Evolutionary conservation across 257 asterid genomes (phyloP).

Genomic region (Solanum bulbocastanum): DNA sequence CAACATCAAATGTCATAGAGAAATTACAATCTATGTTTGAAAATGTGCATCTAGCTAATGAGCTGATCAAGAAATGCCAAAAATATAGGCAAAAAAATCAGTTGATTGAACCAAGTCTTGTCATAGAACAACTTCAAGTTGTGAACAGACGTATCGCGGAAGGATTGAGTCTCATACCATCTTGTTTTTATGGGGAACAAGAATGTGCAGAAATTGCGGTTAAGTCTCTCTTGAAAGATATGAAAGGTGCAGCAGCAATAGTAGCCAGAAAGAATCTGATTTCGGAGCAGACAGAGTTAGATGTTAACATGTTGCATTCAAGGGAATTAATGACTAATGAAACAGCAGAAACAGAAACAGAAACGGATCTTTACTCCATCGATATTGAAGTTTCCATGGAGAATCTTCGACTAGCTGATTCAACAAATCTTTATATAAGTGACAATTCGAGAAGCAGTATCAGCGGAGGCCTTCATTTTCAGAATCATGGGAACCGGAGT

Average conservation of each 20-base stretch:
- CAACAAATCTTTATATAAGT: conserved; percentile 12
- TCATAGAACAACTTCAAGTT: conserved; percentile 39
- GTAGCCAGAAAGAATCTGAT: conserved; percentile 3
- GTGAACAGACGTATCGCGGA: conserved; percentile 43
- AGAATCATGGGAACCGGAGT: conserved; percentile 6
- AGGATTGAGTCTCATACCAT: conserved; percentile 34
- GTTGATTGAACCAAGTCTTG: conserved; percentile 14
- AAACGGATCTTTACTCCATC: conserved; percentile 51
- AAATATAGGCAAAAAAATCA: conserved; percentile 3
- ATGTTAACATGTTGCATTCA: neutral
- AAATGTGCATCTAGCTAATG: conserved; percentile 36
- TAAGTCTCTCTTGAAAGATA: conserved; percentile 49
- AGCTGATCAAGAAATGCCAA: conserved; percentile 19
- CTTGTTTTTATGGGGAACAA: conserved; percentile 28
- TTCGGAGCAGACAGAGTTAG: conserved; percentile 6
- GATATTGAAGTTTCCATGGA: conserved; percentile 32
- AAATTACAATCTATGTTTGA: conserved; percentile 31
- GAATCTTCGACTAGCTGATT: conserved; percentile 17
- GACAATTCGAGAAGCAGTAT: conserved; percentile 15
- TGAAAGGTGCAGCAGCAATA: conserved; percentile 30
- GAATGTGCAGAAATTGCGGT: conserved; percentile 43
- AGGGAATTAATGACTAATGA: conserved; percentile 7
- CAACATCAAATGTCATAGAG: conserved; percentile 30
- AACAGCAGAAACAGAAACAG: conserved; percentile 14
- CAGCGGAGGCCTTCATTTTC: neutral